These are phyloP conservation scores for Phytopythium oedochilum DNA, from an alignment of 352 stramenopile genomes.

Conservation along the genomic window DNA sequence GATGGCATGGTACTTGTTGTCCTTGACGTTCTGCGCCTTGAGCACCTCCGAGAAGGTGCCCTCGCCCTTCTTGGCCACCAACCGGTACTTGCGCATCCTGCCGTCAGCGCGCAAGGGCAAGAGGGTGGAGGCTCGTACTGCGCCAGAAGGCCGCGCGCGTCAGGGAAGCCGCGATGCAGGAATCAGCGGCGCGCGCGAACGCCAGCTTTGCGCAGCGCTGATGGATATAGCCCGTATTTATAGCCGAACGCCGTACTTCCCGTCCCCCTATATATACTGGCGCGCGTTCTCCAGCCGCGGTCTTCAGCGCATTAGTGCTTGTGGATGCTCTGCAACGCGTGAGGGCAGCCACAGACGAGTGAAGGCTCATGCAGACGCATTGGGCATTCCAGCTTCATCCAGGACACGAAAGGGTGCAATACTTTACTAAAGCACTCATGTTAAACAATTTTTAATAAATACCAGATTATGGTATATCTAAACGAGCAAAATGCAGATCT, in stretches of 20 bases:
- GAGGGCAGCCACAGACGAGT: no score
- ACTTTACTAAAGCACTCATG: not conserved
- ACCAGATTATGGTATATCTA: not conserved
- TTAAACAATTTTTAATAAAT: not conserved
- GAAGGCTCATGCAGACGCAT: no score
- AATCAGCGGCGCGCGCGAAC: not conserved
- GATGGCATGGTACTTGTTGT: conserved; percentile 95
- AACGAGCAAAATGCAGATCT: not conserved
- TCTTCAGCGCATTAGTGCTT: no score
- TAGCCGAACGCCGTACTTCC: not conserved
- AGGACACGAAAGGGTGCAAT: not conserved
- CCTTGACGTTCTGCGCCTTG: conserved; percentile 92
- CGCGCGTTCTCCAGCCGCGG: no score
- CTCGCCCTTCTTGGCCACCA: conserved; percentile 95
- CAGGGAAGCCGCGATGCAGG: not conserved
- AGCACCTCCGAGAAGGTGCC: conserved; percentile 95
- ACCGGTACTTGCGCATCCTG: conserved; percentile 89
- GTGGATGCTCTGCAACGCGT: no score
- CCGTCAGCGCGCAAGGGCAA: no score
- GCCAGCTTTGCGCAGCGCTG: not conserved
- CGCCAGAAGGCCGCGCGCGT: not conserved
- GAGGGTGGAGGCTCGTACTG: no score
- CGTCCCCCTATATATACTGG: no score
- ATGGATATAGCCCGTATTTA: conserved; percentile 1
- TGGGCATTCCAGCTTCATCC: no score